Evolutionary conservation across 148 eudicot species (phyloP).

Genomic region (Chenopodium suecicum): DNA sequence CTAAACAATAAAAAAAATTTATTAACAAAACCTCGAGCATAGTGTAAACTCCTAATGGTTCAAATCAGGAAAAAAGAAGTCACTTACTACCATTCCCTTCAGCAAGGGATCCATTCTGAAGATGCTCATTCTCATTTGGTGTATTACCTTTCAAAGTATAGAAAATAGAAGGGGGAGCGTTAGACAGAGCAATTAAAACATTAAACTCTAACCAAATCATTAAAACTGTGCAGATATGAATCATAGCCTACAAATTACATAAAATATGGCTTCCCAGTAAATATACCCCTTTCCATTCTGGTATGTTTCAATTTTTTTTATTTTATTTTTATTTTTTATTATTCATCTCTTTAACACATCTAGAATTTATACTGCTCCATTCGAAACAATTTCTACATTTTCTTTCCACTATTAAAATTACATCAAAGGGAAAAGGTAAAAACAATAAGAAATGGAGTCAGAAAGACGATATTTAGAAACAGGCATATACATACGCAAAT

Average conservation of each 20-base stretch:
- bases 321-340: background rate
- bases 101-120: slow-evolving; percentile 43
- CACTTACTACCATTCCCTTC: slow-evolving; percentile 53
- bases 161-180: background rate
- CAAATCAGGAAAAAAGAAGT: slow-evolving; percentile 10
- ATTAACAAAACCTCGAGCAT: too few relatives aligned
- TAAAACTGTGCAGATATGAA: background rate
- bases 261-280: background rate
- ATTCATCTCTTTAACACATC: background rate
- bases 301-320: background rate
- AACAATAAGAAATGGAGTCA: background rate
- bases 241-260: background rate
- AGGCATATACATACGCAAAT: background rate
- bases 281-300: background rate
- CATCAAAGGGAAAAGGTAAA: background rate
- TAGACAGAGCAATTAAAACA: background rate
- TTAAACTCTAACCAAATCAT: background rate
- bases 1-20: too few relatives aligned
- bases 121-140: slow-evolving; percentile 28
- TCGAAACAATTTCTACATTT: background rate
- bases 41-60: background rate
- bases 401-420: background rate
- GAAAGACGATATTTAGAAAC: background rate
- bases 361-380: background rate
- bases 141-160: slow-evolving; percentile 42